phyloP scores from a whole-genome alignment of 148 eudicot genomes.

The Nepenthes mirabilis region DNA sequence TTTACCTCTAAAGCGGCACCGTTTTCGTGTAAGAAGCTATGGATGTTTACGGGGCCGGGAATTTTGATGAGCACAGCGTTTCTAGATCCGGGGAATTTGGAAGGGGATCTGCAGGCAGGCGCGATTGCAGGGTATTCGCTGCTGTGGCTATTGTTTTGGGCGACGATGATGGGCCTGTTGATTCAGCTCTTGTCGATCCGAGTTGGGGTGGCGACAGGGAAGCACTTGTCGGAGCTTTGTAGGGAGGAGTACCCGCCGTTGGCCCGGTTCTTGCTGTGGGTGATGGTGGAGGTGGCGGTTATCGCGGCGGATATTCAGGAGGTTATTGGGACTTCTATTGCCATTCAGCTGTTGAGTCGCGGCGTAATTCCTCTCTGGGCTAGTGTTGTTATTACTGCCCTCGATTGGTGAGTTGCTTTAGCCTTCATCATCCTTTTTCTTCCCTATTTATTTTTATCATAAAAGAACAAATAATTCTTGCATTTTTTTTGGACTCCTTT shows the following conservation, averaged over 20 bases:
- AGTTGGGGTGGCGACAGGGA: slow-evolving; percentile 51
- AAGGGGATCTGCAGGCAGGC: slow-evolving; percentile 59
- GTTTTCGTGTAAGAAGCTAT: slow-evolving; percentile 50
- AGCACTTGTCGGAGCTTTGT: slow-evolving; percentile 49
- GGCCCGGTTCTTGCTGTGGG: slow-evolving; percentile 40
- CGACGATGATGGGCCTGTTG: slow-evolving; percentile 45
- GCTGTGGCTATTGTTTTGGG: slow-evolving; percentile 53
- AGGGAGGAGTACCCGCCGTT: slow-evolving; percentile 47
- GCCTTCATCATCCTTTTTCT: background rate
- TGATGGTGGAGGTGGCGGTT: slow-evolving; percentile 58
- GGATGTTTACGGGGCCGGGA: slow-evolving; percentile 57
- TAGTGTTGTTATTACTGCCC: slow-evolving; percentile 52
- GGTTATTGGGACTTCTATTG: slow-evolving; percentile 65
- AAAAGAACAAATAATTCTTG: too few species aligned
- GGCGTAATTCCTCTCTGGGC: slow-evolving; percentile 55
- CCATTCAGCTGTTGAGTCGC: slow-evolving; percentile 38
- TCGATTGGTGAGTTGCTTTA: slow-evolving; percentile 36
- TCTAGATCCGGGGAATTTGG: slow-evolving; percentile 59
- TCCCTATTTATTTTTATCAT: too few species aligned
- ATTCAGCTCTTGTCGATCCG: slow-evolving; percentile 40
- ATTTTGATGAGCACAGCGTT: slow-evolving; percentile 61
- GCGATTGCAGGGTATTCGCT: slow-evolving; percentile 53
- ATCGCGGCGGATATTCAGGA: slow-evolving; percentile 70
- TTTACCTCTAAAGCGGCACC: slow-evolving; percentile 12
- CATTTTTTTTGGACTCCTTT: too few species aligned